phyloP scores from a whole-genome alignment of 2,329 filamentous ascomycete genomes.

The Ophiostoma montium region DNA sequence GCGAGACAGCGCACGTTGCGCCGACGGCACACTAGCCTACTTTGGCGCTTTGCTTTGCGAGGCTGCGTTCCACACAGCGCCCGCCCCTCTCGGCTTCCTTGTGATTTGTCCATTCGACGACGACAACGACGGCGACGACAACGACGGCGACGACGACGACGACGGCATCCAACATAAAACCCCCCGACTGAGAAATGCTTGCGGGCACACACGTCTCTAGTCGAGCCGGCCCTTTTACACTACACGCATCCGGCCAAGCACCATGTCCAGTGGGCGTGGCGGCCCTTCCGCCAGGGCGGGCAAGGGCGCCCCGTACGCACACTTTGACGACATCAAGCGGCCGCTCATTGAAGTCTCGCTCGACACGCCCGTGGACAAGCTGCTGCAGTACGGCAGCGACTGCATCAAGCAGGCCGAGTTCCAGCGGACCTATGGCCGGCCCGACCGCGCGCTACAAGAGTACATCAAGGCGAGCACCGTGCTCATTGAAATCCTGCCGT shows the following conservation, averaged over 20 bases:
- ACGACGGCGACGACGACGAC: background rate
- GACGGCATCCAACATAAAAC: background rate
- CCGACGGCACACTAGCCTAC: background rate
- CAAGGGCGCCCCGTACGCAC: conserved; percentile 6
- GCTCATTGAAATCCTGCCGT: conserved; percentile 59
- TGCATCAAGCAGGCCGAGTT: conserved; percentile 46
- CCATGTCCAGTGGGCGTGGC: background rate
- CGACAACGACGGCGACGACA: background rate
- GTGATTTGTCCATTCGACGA: conserved; percentile 1
- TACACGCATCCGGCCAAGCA: background rate
- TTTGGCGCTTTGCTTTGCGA: background rate
- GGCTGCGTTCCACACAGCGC: background rate
- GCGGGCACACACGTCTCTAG: background rate
- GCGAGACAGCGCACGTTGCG: background rate
- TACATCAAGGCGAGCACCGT: conserved; percentile 75
- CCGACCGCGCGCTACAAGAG: conserved; percentile 66
- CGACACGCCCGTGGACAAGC: conserved; percentile 35
- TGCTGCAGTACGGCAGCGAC: conserved; percentile 38
- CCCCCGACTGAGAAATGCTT: background rate
- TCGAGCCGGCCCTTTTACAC: background rate
- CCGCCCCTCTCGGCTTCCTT: background rate
- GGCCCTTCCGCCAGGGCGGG: background rate
- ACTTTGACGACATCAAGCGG: conserved; percentile 13
- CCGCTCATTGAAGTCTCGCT: conserved; percentile 27
- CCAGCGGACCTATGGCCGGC: conserved; percentile 46